Percentiles rank a stretch among this genome's conserved stretches.
phyloP scores from a whole-genome alignment of 805 yeast species.

The Kuraishia floccosa region DNA sequence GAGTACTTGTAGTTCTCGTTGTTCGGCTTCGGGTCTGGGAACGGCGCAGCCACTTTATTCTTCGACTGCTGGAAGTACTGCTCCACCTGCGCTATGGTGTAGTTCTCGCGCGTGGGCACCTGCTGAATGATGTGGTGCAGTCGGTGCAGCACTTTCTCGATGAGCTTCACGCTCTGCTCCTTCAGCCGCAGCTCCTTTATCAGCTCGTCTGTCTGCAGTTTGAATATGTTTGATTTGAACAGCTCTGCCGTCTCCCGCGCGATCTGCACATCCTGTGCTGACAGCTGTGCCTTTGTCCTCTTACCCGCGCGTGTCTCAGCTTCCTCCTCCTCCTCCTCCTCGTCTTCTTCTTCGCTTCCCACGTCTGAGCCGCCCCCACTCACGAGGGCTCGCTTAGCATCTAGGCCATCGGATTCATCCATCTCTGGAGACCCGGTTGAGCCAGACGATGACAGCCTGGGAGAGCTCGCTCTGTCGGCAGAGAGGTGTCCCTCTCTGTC shows the following conservation, averaged over 20 bases:
- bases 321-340: slow-evolving; percentile 14
- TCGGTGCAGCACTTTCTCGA: slow-evolving; percentile 69
- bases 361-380: slow-evolving; percentile 7
- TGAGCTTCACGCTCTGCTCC: slow-evolving; percentile 49
- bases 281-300: slow-evolving; percentile 16
- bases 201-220: slow-evolving; percentile 87
- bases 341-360: slow-evolving; percentile 16
- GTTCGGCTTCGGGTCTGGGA: slow-evolving; percentile 79
- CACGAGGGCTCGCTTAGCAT: too few relatives aligned
- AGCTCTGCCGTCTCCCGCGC: slow-evolving; percentile 92
- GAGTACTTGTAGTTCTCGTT: slow-evolving; percentile 62
- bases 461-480: too few relatives aligned
- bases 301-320: slow-evolving; percentile 4
- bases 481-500: too few relatives aligned
- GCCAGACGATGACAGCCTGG: too few relatives aligned
- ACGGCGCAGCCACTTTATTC: slow-evolving; percentile 59
- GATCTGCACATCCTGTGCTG: slow-evolving; percentile 78
- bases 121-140: slow-evolving; percentile 56
- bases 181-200: slow-evolving; percentile 70
- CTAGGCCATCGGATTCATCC: too few relatives aligned
- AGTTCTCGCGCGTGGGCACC: slow-evolving; percentile 44
- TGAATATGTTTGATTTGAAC: slow-evolving; percentile 91
- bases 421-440: too few relatives aligned
- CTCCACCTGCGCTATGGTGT: slow-evolving; percentile 50
- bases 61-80: slow-evolving; percentile 28